Base-by-base conservation (phyloP, 495 filamentous ascomycete genomes). In the Diplogelasinospora grovesii region DNA sequence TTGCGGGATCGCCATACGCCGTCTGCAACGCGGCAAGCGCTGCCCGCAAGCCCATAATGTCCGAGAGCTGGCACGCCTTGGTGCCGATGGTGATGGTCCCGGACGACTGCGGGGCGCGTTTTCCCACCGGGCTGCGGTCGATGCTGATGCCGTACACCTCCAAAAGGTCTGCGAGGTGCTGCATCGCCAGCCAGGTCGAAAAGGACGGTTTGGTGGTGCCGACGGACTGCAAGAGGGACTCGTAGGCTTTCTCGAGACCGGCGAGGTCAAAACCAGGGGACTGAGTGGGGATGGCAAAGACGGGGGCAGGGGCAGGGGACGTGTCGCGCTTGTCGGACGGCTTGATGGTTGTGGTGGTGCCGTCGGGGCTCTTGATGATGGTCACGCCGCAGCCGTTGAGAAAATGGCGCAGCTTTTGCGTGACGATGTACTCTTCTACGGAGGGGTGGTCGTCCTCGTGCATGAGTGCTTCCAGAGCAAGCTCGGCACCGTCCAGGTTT, bases 361-460 rank as follows among this genome's bases (percentile, higher is more conserved):
- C 61, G 22, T 60, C 57, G 36, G 62, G 60, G 0, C 53, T 53
- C 41, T 57, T 45, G 24, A 62, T 26, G 48, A 66, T 65, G 31
- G 36, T 50, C 45, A 63, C 56, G 42, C 63, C 63, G 48, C 63
- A 66, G 30, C 54, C 60, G 23, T 40, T 26, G 39, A 63, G 61
- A 35, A 65, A 56, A 49, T 58, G 53, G 31, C 48, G 48, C n/a
- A 57, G 41, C 40, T 49, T 21, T 36, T 48, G 10, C 38, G 60
- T 57, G 22, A 51, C 49, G 40, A 46, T 36, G 21, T 48, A 40
- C 41, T 62, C 56, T 22, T 57, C 31, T 14, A 45, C 45, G 8
- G 52, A 32, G 22, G 39, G 54, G 36, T 54, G 45, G 24, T 46
- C 38, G 22, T 54, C 55, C 39, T 48, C 16, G 35, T 50, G 43